Base-by-base conservation (phyloP, 305 asterid genomes). In the Fraxinus velutina region DNA sequence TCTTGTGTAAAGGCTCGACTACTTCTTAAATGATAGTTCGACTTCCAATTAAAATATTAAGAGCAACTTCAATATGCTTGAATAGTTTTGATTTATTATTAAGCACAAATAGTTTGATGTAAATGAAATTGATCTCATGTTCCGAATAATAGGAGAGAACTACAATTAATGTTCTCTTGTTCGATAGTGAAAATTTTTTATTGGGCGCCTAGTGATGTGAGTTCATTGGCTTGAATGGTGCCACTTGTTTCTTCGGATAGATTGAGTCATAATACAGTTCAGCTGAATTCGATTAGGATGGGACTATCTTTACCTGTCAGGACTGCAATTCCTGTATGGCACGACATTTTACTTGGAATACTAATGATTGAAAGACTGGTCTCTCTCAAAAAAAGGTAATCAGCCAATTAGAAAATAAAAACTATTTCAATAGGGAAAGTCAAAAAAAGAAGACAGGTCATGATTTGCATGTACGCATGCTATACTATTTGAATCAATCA, bases 401-500 rank as follows among this genome's bases (percentile, higher is more conserved):
- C 9, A 9, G 72, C 72, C 27, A 22, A 62, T 66, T 66, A 27
- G 17, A 24, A 27, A 10, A 66, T 7, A 13, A 27, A 29, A 66
- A 12, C 37, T 9, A 29, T 66, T 12, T 27, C 7, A 27, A 66
- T 29, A 66, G 72, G 33, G 36, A 64, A 64, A 64, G 74, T 66
- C 37, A 29, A 29, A 66, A 15, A 66, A 27, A 12, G 19, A 66
- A 17, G 44, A 64, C 24, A 52, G 24, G 10, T 78, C 15, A 84
- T 87, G 86, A 83, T 84, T 77, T 75, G 42, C 30, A 55, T 29
- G 30, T 80, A 84, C 82, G 85, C 89, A 87, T 80, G 86, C 86
- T 66, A 66, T 66, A 24, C 73, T 73, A 39, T 47, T 78, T 29
- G 37, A 6, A 50, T 39, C 79, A n/a, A 84, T 81, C 50, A 84